phyloP scores from a whole-genome alignment of 2,329 filamentous ascomycete species.

The Hypoxylon sp. region DNA sequence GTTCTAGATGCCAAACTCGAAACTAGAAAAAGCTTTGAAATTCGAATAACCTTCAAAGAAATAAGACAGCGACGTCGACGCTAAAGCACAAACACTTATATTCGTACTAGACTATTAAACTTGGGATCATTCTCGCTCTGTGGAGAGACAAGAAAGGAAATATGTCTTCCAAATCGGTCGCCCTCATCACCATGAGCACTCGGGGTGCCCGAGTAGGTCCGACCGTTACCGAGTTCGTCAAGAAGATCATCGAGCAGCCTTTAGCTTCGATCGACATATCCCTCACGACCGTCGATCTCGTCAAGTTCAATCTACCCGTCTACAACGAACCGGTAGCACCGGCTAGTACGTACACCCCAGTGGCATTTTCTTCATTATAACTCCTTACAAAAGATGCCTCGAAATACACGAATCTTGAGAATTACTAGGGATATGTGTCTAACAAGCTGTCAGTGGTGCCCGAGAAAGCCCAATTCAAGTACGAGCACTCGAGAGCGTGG shows the following conservation, averaged over 20 bases:
- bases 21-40: background rate
- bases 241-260: constrained; percentile 48
- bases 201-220: constrained; percentile 55
- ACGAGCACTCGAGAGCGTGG: constrained; percentile 63
- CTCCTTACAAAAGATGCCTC: background rate
- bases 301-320: constrained; percentile 60
- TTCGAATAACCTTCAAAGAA: background rate
- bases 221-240: constrained; percentile 55
- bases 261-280: constrained; percentile 41
- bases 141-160: constrained; percentile 22
- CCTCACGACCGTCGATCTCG: constrained; percentile 56
- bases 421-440: background rate
- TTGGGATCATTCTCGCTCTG: background rate
- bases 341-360: constrained; percentile 33
- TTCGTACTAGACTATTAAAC: background rate
- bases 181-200: constrained; percentile 57
- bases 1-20: background rate
- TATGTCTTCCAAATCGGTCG: constrained; percentile 53
- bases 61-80: background rate
- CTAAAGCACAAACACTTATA: background rate
- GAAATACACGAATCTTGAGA: background rate
- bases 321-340: constrained; percentile 59
- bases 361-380: background rate
- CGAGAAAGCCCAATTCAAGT: constrained; percentile 54
- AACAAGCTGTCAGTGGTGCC: constrained; percentile 56